These are phyloP conservation scores for Urochloa ruziziensis DNA, from an alignment of 176 grass and related monocot genomes.

Conservation along the genomic window DNA sequence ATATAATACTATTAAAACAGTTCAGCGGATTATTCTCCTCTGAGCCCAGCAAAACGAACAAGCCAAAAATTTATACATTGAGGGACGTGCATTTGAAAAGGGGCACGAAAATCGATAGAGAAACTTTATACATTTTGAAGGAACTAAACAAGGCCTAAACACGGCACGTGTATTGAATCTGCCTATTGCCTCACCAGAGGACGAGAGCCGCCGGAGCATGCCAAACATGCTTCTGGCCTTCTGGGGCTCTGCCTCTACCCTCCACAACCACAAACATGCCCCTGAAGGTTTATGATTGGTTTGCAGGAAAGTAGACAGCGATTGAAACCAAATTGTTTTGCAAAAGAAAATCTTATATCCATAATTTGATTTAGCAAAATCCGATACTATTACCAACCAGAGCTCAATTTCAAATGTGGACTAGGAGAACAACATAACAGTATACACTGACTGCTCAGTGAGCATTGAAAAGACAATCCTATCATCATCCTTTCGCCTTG, in stretches of 20 bases:
- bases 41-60: too few species aligned
- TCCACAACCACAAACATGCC: too few species aligned
- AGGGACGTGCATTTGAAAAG: too few species aligned
- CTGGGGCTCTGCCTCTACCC: too few species aligned
- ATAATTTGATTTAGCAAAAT: not conserved
- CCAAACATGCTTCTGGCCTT: not conserved
- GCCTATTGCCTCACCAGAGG: not conserved
- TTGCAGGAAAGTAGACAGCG: constrained; percentile 9
- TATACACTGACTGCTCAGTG: not conserved
- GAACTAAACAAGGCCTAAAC: too few species aligned
- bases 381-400: not conserved
- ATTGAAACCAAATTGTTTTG: not conserved
- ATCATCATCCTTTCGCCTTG: not conserved
- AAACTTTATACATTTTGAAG: too few species aligned
- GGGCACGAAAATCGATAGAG: too few species aligned
- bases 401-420: not conserved
- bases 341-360: not conserved
- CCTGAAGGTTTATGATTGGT: not conserved
- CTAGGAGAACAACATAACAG: not conserved
- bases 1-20: too few species aligned
- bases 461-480: not conserved
- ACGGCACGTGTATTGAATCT: too few species aligned
- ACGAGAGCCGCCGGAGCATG: not conserved
- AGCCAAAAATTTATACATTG: too few species aligned
- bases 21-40: too few species aligned